Conservation (phyloP, 2,329 filamentous ascomycete genomes). For the Coleophoma eucalyptorum region DNA sequence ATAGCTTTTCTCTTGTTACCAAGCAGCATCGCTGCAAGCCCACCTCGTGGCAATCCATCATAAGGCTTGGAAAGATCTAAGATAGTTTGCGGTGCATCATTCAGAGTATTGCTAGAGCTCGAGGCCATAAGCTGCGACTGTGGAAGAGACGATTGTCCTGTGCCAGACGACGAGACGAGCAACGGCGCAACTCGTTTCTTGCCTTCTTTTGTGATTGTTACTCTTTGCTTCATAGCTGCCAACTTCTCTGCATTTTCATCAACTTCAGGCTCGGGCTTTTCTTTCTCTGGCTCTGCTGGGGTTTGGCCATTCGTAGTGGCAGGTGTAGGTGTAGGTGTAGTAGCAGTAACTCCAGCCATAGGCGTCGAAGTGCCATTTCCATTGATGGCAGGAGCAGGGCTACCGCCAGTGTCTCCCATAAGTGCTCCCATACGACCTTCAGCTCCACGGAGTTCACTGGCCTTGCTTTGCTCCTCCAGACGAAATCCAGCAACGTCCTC, state of each 20-base stretch:
- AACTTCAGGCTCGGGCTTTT: constrained; percentile 9
- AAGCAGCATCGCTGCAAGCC: constrained; percentile 78
- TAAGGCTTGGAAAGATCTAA: constrained; percentile 92
- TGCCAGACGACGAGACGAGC: constrained; percentile 84
- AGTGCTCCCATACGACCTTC: constrained; percentile 97
- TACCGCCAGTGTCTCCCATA: constrained; percentile 73
- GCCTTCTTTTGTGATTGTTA: constrained; percentile 93
- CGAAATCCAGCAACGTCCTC: constrained; percentile 88
- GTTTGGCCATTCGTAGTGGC: constrained; percentile 19
- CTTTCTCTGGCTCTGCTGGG: constrained; percentile 31
- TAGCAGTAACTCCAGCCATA: constrained; percentile 14
- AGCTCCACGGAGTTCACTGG: constrained; percentile 81
- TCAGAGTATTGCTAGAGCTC: constrained; percentile 59
- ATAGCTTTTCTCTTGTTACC: constrained; percentile 89
- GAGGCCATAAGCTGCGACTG: constrained; percentile 84
- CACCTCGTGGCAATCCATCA: constrained; percentile 87
- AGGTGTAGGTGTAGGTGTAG: constrained; percentile 3
- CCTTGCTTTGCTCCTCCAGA: constrained; percentile 88
- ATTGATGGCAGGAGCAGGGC: constrained; percentile 24
- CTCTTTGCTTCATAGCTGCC: constrained; percentile 78
- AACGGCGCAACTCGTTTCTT: constrained; percentile 94
- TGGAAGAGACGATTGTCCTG: constrained; percentile 81
- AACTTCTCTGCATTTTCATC: constrained; percentile 57
- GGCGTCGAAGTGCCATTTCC: constrained; percentile 20
- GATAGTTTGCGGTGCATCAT: constrained; percentile 74